Conservation (phyloP, 164 flowering plant species). For the Berberis thunbergii region DNA sequence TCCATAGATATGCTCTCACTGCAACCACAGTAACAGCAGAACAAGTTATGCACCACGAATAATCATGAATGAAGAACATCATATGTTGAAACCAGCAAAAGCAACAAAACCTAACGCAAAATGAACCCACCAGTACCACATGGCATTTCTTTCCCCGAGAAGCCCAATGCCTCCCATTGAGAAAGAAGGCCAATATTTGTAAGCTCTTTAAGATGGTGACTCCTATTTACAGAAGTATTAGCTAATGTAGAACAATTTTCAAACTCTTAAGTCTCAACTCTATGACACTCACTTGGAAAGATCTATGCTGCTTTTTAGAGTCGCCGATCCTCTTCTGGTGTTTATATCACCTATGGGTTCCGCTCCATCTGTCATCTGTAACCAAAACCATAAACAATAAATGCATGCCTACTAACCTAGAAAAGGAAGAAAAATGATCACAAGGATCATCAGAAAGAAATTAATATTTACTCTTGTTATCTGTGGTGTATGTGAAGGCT, state of each 20-base stretch:
- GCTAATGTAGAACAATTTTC: no score
- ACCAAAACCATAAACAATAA: constrained; percentile 1
- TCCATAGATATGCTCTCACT: constrained; percentile 73
- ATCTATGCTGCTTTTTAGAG: constrained; percentile 43
- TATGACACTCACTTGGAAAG: constrained; percentile 51
- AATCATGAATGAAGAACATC: no score
- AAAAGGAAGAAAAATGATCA: background rate
- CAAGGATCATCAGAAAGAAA: background rate
- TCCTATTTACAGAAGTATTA: no score
- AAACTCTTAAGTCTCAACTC: background rate
- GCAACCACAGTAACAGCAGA: constrained; percentile 10
- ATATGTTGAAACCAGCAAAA: no score
- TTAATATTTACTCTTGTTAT: constrained; percentile 39
- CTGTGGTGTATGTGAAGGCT: constrained; percentile 41
- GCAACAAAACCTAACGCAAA: no score
- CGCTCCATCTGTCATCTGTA: constrained; percentile 35
- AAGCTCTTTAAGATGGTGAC: no score
- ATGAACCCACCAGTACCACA: no score
- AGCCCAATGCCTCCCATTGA: no score
- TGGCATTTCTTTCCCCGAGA: no score
- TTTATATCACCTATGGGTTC: constrained; percentile 29
- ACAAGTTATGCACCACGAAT: background rate
- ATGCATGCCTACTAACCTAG: background rate
- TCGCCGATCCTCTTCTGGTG: constrained; percentile 38
- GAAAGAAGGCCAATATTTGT: no score